These are phyloP conservation scores for Emmonsiellopsis sp. DNA, from an alignment of 2,329 filamentous ascomycete genomes.

Conservation along the genomic window DNA sequence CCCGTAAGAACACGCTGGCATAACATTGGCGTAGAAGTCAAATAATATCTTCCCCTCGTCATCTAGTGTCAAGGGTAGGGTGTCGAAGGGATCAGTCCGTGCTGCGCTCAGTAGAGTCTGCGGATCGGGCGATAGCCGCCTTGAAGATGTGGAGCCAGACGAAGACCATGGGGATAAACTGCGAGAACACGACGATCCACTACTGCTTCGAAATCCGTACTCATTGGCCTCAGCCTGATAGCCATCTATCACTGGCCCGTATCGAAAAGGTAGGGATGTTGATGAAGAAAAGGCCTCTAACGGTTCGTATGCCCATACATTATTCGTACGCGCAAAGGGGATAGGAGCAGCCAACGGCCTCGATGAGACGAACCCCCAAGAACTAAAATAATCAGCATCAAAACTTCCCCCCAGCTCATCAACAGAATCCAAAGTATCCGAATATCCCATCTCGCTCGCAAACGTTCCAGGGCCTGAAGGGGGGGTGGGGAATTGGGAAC, in stretches of 20 bases:
- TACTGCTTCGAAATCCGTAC: not conserved
- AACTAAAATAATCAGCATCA: not conserved
- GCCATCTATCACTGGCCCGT: not conserved
- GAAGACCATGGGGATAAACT: not conserved
- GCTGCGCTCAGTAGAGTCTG: conserved; percentile 26
- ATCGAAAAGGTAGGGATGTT: not conserved
- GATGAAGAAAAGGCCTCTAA: not conserved
- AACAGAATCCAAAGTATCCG: not conserved
- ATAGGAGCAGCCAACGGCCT: not conserved
- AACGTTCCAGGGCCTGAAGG: too few species aligned
- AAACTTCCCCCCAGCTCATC: not conserved
- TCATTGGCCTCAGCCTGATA: not conserved
- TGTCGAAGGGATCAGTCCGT: conserved; percentile 29
- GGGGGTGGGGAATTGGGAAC: not conserved
- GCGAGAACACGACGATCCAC: not conserved
- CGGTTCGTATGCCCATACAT: not conserved
- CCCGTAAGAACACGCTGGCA: conserved; percentile 31
- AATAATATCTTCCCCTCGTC: conserved; percentile 24
- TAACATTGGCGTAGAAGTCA: conserved; percentile 32
- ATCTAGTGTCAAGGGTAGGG: conserved; percentile 23
- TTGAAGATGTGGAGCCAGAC: not conserved
- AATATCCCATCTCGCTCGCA: not conserved
- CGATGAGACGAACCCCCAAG: not conserved
- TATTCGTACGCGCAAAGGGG: not conserved
- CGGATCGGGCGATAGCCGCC: conserved; percentile 15